Conservation (phyloP, 2,329 filamentous ascomycete species). For the Pestalotiopsis sp. region DNA sequence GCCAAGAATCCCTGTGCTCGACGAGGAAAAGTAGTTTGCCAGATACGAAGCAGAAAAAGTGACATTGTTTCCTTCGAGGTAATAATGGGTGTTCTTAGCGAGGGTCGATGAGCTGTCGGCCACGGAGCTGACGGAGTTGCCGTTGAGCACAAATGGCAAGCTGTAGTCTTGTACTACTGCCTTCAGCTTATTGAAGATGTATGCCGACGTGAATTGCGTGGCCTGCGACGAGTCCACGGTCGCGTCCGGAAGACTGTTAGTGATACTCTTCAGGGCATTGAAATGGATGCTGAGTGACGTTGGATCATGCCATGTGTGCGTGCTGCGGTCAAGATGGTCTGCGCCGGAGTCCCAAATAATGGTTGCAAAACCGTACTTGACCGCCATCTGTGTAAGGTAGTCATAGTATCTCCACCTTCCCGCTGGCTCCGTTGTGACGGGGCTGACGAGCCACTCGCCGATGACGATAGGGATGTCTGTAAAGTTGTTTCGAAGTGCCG, state of each 20-base stretch:
- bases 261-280: background rate
- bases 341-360: background rate
- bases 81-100: background rate
- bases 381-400: background rate
- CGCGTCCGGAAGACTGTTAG: background rate
- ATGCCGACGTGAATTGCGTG: background rate
- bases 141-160: background rate
- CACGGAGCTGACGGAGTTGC: background rate
- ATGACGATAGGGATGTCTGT: background rate
- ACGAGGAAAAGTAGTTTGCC: background rate
- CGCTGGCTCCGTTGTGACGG: background rate
- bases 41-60: background rate
- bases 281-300: background rate
- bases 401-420: background rate
- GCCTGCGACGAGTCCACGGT: background rate
- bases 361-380: background rate
- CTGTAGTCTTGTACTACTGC: background rate
- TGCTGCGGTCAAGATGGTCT: background rate
- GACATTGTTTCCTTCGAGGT: background rate
- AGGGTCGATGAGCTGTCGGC: background rate
- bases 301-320: background rate
- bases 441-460: background rate
- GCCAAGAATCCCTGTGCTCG: background rate
- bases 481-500: background rate
- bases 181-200: background rate